Conservation (phyloP, 345 rosid genomes). For the Trapa bicornis region DNA sequence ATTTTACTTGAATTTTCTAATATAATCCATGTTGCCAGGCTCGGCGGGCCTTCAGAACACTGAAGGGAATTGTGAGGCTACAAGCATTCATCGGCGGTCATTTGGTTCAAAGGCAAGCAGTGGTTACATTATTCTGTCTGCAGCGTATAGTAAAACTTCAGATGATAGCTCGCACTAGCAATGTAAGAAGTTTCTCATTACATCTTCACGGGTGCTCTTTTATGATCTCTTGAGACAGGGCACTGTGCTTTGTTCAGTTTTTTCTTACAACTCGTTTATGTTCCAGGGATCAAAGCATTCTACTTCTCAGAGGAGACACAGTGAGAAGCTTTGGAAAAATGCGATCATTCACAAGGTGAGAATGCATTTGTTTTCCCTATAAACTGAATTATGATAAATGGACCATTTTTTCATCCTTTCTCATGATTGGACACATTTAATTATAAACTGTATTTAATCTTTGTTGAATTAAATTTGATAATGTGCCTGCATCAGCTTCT, state of each 20-base stretch:
- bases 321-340: conserved; percentile 31
- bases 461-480: neutral
- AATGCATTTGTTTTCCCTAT: neutral
- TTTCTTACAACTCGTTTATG: neutral
- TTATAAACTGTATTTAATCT: neutral
- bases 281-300: conserved; percentile 30
- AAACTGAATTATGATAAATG: neutral
- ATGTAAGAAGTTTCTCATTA: conserved; percentile 29
- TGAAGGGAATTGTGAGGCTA: conserved; percentile 48
- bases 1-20: conserved; percentile 2
- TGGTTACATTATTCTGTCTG: conserved; percentile 52
- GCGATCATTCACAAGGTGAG: conserved; percentile 48
- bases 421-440: neutral
- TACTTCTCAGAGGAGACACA: conserved; percentile 15
- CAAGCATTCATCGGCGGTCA: conserved; percentile 74
- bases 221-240: neutral
- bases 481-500: conserved; percentile 41
- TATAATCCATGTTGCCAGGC: conserved; percentile 32
- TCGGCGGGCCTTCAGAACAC: conserved; percentile 37
- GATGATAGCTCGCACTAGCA: conserved; percentile 43
- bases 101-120: conserved; percentile 78
- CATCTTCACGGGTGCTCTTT: neutral
- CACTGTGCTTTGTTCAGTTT: conserved; percentile 1
- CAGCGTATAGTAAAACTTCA: conserved; percentile 58
- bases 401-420: neutral